Evolutionary conservation across 2,329 filamentous ascomycete species (phyloP).

Genomic region (Alternaria triticina): DNA sequence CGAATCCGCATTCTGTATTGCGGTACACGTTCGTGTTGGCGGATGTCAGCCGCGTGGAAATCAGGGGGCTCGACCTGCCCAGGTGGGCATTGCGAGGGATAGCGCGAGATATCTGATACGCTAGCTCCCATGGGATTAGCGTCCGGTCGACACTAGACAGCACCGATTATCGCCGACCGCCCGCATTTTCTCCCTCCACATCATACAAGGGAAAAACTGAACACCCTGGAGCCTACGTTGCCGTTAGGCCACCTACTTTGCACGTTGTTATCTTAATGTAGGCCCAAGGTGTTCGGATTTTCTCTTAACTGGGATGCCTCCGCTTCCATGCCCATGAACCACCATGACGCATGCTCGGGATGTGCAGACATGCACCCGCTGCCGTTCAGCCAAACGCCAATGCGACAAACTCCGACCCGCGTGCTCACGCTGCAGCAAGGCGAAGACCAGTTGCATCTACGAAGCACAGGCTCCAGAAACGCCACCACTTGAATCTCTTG

Average conservation of each 20-base stretch:
- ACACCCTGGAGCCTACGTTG: too few species aligned
- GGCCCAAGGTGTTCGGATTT: too few species aligned
- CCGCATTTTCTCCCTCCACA: background rate
- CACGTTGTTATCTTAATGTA: too few species aligned
- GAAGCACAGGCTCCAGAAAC: background rate
- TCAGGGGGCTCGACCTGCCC: too few species aligned
- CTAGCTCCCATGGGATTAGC: background rate
- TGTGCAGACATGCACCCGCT: slow-evolving; percentile 21
- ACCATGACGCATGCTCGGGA: slow-evolving; percentile 13
- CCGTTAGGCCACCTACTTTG: too few species aligned
- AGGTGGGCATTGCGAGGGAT: background rate
- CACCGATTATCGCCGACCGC: background rate
- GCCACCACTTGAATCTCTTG: background rate
- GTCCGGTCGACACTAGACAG: background rate
- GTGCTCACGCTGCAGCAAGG: slow-evolving; percentile 18
- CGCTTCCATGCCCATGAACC: background rate
- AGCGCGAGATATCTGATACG: background rate
- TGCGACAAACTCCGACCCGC: slow-evolving; percentile 25
- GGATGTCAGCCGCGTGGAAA: background rate
- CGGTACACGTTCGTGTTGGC: background rate
- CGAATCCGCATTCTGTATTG: too few species aligned
- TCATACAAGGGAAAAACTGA: too few species aligned
- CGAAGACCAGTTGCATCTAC: slow-evolving; percentile 13
- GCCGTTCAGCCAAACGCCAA: slow-evolving; percentile 22
- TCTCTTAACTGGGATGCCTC: too few species aligned